Base-by-base conservation (phyloP, 768 basidiomycete species). In the Podaxis sp. region DNA sequence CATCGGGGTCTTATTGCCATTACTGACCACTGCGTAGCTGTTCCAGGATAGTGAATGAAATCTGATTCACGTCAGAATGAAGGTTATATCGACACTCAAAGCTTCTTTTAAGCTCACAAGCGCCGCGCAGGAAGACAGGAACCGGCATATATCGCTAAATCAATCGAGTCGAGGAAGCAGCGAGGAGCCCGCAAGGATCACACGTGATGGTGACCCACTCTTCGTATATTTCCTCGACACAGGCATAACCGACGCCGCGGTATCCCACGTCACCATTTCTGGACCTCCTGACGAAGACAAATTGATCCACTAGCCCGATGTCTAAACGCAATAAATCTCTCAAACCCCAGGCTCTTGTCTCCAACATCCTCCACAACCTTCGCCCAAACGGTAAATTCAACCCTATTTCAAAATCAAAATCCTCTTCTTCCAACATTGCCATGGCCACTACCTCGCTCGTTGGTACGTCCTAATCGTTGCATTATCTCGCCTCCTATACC, bases 321-420 rank as follows among this genome's bases (percentile, higher is more conserved):
- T 32, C 46, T n/a, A 53, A 55, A 48, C 25, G 44, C 4, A 48
- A 54, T 48, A 63, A 59, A 54, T 60, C 61, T 35, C 48, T 48
- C 18, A 64, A 62, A 47, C 47, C 61, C 13, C 59, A 44, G 32
- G 32, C 32, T 18, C 51, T 64, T 13, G 63, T 64, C 23, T 62
- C 63, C 46, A 64, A 55, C 53, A 32, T 64, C 57, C 53, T 64
- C 37, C 44, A 53, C 50, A 61, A 54, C 25, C 51, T 64, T 48
- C 63, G 63, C n/a, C 56, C 63, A 25, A 55, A 58, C 47, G 47
- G 44, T 7, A 61, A 55, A 48, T 38, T 25, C 13, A 6, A 16
- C 38, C 38, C 50, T 16, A n/a, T 55, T 13, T 50, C 52, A n/a
- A 59, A 56, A 50, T 40, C 61, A 23, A 36, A 53, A 5, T 54